Percentiles rank a stretch among this genome's conserved stretches.
Evolutionary conservation across 768 basidiomycete species (phyloP).

Genomic region (Coprinopsis marcescibilis): DNA sequence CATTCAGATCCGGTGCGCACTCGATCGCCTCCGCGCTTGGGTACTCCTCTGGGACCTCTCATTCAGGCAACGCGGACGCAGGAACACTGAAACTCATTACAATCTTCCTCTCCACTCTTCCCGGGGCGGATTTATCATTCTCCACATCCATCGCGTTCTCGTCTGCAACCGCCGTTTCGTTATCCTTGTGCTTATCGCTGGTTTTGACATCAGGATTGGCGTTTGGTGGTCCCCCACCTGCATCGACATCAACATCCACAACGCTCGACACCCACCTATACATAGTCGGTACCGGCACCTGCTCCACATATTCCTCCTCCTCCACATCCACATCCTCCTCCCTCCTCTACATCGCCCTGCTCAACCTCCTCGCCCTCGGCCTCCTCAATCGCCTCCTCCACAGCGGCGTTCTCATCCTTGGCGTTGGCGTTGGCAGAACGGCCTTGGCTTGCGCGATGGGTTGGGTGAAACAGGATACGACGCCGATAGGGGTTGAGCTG

Average conservation of each 20-base stretch:
- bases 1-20: too few species aligned
- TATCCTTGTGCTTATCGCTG: neutral
- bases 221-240: neutral
- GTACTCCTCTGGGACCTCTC: too few species aligned
- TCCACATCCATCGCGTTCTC: constrained; percentile 14
- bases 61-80: constrained; percentile 5
- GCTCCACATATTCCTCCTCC: constrained; percentile 29
- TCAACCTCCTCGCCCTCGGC: constrained; percentile 34
- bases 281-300: constrained; percentile 41
- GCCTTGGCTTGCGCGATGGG: constrained; percentile 20
- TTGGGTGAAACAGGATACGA: constrained; percentile 16
- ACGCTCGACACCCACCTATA: constrained; percentile 63
- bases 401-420: constrained; percentile 24
- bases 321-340: constrained; percentile 31
- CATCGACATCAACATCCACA: constrained; percentile 11
- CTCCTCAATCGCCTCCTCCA: constrained; percentile 37
- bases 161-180: constrained; percentile 1
- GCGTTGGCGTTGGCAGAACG: neutral
- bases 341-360: too few species aligned
- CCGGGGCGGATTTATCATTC: neutral
- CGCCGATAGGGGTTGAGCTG: constrained; percentile 9
- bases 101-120: neutral
- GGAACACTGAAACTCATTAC: constrained; percentile 13
- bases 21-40: too few species aligned
- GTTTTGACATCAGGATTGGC: neutral